Evolutionary conservation across 192 early-diverging fungal species (phyloP), one percentile per base, ranked within the genome.

Genomic region (Ambispora gerdemannii): DNA sequence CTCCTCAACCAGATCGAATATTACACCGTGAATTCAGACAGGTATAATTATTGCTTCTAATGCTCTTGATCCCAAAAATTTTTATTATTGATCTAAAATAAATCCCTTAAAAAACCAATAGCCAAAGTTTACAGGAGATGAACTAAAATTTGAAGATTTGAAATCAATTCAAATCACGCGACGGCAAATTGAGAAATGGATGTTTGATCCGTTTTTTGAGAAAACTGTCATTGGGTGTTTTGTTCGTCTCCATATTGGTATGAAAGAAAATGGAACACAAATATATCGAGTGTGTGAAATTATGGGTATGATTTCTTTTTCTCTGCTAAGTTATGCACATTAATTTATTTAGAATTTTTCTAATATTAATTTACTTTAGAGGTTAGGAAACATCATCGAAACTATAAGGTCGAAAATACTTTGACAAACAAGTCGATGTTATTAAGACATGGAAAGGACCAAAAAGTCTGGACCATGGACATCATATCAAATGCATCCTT

Each of bases 401-500:
- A 78, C 15, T 92, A 91, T 73, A 78, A 80, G 47, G 38, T 92
- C 2, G 85, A 87, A 30, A 81, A 82, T 13, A 78, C 82, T 0
- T 75, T 77, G 47, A 90, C 88, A 34, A 88, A 92, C 76, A 82
- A 86, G 58, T 84, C 83, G 10, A 63, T 94, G 25, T 78, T 72
- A 15, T 78, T 92, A 33, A 84, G 81, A 43, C 90, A 91, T 71
- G 93, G 92, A 28, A 81, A 86, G 35, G 75, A 84, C 17, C 83
- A 87, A 67, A 87, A 84, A 51, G 76, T 74, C 22, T 92, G 90
- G 72, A 84, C 84, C 7, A 93, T 92, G 87, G 87, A 90, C 63
- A 85, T 83, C 32, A 78, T 94, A 11, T 94, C 93, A 2, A 94
- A 94, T 65, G 73, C 77, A 58, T 70, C 84, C 30, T 80, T 92